phyloP scores from a whole-genome alignment of 2,329 filamentous ascomycete species.

The Elsinoe ampelina region DNA sequence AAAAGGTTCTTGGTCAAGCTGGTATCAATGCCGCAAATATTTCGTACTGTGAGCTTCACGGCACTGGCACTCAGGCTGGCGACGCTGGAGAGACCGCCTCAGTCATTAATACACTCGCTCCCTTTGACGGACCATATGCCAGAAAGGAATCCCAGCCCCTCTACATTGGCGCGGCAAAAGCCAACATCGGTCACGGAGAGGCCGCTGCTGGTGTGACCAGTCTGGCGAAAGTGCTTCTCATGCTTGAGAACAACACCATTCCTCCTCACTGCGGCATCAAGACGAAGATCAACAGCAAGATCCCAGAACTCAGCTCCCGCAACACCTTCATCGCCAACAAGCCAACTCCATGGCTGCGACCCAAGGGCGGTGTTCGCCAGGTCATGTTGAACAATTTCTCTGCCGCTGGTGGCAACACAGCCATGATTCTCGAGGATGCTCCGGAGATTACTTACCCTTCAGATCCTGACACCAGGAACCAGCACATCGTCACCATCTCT shows the following conservation, averaged over 20 bases:
- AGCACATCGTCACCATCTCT: constrained; percentile 50
- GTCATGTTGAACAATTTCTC: constrained; percentile 11
- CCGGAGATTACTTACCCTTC: constrained; percentile 30
- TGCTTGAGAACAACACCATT: constrained; percentile 54
- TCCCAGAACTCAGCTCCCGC: constrained; percentile 50
- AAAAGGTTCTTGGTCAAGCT: constrained; percentile 19
- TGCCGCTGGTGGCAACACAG: constrained; percentile 60
- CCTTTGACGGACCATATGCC: constrained; percentile 6
- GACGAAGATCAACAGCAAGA: constrained; percentile 50
- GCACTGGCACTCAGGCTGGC: constrained; percentile 29
- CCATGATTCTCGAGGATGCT: constrained; percentile 55
- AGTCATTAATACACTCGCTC: constrained; percentile 20
- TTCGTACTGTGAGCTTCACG: constrained; percentile 26
- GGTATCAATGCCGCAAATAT: constrained; percentile 21
- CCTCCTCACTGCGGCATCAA: constrained; percentile 60
- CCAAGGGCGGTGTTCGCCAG: neutral
- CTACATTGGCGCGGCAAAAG: constrained; percentile 22
- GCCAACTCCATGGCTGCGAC: constrained; percentile 19
- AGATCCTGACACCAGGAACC: constrained; percentile 43
- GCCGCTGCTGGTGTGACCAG: constrained; percentile 36
- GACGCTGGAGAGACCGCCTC: constrained; percentile 24
- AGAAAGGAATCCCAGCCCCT: constrained; percentile 17
- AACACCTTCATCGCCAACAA: constrained; percentile 52
- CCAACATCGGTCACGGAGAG: constrained; percentile 26
- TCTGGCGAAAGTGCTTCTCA: constrained; percentile 55